These are phyloP conservation scores for Dendrobium chrysotoxum DNA, from an alignment of 106 monocot species.

Conservation along the genomic window DNA sequence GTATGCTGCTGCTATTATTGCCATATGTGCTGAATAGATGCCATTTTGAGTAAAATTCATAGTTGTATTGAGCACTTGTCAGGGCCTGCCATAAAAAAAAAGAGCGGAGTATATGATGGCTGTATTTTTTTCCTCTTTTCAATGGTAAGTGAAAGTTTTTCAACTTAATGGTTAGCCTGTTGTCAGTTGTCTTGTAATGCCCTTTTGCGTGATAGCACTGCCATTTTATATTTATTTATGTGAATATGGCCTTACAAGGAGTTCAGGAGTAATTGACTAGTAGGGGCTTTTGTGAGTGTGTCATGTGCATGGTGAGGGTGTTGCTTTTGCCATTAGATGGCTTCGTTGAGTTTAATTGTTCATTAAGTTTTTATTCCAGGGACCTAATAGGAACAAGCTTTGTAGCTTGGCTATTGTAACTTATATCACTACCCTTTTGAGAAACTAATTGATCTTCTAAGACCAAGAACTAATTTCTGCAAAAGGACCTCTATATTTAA, in stretches of 20 bases:
- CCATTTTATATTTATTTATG: neutral
- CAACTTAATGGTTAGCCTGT: too few species aligned
- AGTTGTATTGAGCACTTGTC: too few species aligned
- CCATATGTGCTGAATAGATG: too few species aligned
- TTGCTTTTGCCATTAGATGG: neutral
- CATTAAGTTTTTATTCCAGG: neutral
- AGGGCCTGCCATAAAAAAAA: too few species aligned
- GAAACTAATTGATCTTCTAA: neutral
- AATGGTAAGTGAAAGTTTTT: too few species aligned
- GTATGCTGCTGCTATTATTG: too few species aligned
- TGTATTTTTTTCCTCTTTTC: too few species aligned
- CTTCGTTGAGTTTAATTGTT: neutral
- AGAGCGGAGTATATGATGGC: too few species aligned
- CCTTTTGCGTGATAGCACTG: neutral
- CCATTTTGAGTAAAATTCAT: too few species aligned
- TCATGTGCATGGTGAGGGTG: neutral
- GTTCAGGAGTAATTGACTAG: neutral
- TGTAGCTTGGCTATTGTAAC: neutral
- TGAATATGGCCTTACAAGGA: neutral
- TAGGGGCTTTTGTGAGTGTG: neutral
- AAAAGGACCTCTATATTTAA: slow-evolving; percentile 23
- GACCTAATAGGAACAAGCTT: neutral
- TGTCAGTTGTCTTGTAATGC: too few species aligned
- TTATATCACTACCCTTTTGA: neutral
- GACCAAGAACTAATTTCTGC: neutral